Evolutionary conservation across 2,329 filamentous ascomycete species (phyloP).

Genomic region (Neocatenulostroma microsporum): DNA sequence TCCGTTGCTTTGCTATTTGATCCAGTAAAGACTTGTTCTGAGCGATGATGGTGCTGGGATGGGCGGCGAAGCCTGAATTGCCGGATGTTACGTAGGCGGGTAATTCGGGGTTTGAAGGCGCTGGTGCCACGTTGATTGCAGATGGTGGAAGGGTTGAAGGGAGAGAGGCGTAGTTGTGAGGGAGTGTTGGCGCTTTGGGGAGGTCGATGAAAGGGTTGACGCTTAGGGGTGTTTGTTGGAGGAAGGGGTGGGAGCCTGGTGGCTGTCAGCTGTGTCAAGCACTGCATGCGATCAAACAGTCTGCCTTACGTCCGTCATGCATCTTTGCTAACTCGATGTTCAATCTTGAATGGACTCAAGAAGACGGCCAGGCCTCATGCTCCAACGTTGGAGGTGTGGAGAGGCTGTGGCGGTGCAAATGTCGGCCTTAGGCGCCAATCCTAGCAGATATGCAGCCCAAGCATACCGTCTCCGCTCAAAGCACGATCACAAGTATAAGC

Average conservation of each 20-base stretch:
- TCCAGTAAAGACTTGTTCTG: constrained; percentile 71
- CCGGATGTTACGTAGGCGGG: constrained; percentile 69
- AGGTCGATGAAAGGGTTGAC: constrained; percentile 92
- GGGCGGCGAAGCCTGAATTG: constrained; percentile 67
- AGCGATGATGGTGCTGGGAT: constrained; percentile 75
- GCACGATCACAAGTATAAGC: constrained; percentile 64
- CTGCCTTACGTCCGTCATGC: constrained; percentile 8
- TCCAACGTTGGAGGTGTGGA: too few relatives aligned
- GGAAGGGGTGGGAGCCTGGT: constrained; percentile 65
- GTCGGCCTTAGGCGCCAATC: constrained; percentile 6
- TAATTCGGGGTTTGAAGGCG: constrained; percentile 32
- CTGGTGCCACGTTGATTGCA: constrained; percentile 44
- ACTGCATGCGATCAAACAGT: too few relatives aligned
- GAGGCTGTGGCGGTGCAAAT: constrained; percentile 12
- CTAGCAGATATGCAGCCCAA: too few relatives aligned
- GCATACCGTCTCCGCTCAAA: too few relatives aligned
- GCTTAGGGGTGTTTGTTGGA: constrained; percentile 86
- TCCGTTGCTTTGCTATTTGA: constrained; percentile 62
- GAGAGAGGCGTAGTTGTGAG: constrained; percentile 89
- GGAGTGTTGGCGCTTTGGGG: constrained; percentile 80
- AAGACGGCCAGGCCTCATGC: too few relatives aligned
- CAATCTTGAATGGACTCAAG: too few relatives aligned
- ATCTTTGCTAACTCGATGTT: too few relatives aligned
- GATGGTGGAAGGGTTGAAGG: constrained; percentile 78
- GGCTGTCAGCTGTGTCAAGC: too few relatives aligned